A percentile compares a stretch with the other conserved stretches of the same genome.
Conservation (phyloP, 129 eudicot genomes). For the Dittrichia graveolens region DNA sequence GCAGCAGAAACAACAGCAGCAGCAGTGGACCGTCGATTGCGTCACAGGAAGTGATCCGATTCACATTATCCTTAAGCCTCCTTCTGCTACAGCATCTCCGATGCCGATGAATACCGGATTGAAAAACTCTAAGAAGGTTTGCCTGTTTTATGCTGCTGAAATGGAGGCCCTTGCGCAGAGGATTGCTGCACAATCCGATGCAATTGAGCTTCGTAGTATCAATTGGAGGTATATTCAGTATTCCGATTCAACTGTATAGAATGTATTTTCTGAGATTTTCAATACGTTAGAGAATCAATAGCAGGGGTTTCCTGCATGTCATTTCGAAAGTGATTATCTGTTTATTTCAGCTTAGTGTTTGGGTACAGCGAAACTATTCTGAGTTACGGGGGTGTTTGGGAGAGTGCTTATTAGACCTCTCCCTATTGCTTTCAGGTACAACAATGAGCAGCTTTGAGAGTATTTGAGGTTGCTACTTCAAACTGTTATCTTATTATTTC, state of each 20-base stretch:
- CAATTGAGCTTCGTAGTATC: conserved; percentile 87
- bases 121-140: conserved; percentile 65
- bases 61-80: conserved; percentile 80
- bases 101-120: conserved; percentile 42
- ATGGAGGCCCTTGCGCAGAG: conserved; percentile 80
- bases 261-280: background rate
- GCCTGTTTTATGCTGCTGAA: conserved; percentile 74
- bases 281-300: background rate
- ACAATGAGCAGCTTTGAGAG: too few species aligned
- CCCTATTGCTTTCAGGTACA: too few species aligned
- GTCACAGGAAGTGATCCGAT: conserved; percentile 74
- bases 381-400: background rate
- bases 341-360: too few species aligned
- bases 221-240: conserved; percentile 63
- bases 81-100: conserved; percentile 40
- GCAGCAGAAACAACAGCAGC: conserved; percentile 20
- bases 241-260: background rate
- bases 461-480: too few species aligned
- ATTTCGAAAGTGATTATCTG: background rate
- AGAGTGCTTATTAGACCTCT: too few species aligned
- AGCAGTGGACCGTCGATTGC: conserved; percentile 84
- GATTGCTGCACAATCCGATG: conserved; percentile 81
- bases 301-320: background rate
- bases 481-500: too few species aligned
- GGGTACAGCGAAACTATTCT: too few species aligned